A percentile compares a stretch with the other conserved stretches of the same genome.
Conservation (phyloP, 2,329 filamentous ascomycete species). For the Fusarium tjaetaba region DNA sequence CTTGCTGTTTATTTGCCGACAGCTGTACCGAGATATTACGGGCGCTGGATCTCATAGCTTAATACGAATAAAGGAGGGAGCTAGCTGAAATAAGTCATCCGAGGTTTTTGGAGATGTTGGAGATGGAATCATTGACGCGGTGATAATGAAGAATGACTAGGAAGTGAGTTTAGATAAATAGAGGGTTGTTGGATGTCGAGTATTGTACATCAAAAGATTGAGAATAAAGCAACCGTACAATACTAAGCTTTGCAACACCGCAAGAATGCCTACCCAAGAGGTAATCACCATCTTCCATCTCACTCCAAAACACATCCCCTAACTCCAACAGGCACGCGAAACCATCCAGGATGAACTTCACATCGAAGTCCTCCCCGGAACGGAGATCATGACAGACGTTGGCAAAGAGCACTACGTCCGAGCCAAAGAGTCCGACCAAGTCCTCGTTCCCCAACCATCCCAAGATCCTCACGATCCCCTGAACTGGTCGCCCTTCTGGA, state of each 20-base stretch:
- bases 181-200: not conserved
- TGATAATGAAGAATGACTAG: rapidly evolving
- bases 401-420: conserved; percentile 28
- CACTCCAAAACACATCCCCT: not conserved
- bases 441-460: conserved; percentile 29
- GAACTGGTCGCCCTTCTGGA: conserved; percentile 2
- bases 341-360: conserved; percentile 28
- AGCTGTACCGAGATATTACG: not conserved
- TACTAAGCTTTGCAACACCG: not conserved
- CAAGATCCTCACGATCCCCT: conserved; percentile 5
- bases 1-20: not conserved
- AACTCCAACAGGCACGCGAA: not conserved
- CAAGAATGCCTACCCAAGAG: not conserved
- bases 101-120: not conserved
- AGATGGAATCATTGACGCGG: not conserved
- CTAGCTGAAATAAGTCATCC: not conserved
- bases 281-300: not conserved
- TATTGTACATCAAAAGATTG: not conserved
- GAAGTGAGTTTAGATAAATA: not conserved
- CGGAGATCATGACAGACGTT: conserved; percentile 34
- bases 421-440: conserved; percentile 19
- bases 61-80: too few relatives aligned
- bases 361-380: conserved; percentile 28
- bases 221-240: rapidly evolving
- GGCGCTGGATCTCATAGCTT: too few relatives aligned